Base-by-base conservation (phyloP, 2,329 filamentous ascomycete genomes). In the Epichloe sibirici region DNA sequence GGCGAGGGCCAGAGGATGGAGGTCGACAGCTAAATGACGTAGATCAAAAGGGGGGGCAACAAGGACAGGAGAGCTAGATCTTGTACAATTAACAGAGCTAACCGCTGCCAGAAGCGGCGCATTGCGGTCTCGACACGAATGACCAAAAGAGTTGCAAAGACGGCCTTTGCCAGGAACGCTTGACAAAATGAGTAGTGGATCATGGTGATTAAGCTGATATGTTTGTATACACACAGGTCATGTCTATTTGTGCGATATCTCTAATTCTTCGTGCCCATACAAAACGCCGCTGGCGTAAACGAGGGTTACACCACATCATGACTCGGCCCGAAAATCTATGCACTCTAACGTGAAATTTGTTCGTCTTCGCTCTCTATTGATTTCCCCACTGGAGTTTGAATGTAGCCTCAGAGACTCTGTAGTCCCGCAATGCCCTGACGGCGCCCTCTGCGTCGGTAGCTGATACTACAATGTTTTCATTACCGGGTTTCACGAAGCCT, bases 361-460 rank as follows among this genome's bases (percentile, higher is more conserved):
- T 34, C 31, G 23, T 13, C 9, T 4, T 21, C 25, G 38, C 25
- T 12, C 11, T 57, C 63, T 74, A 84, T 66, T 84, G 77, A 58
- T 77, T 79, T 3, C 78, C 83, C 93, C 93, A 98, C 54, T 89
- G 75, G 67, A 97, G 71, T 61, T 90, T 83, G 66, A 88, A 88
- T 49, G 88, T 79, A 9, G 85, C 86, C 58, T 83, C 76, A 0
- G 86, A 85, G 45, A 85, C 79, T 69, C 81, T 79, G 71, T 98
- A 98, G 38, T 85, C 76, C 56, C 72, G 77, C 66, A 98, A 71
- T 45, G 76, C 78, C 56, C 74, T 69, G 57, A 95, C 75, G 13
- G 90, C 89, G 51, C 87, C 84, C 45, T 87, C 82, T 1, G 86
- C 78, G 48, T 76, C 81, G 60, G 75, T 77, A 5, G 88, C 89